Evolutionary conservation across 176 grass and related monocot species (phyloP).

Genomic region (Aegilops umbellulata): DNA sequence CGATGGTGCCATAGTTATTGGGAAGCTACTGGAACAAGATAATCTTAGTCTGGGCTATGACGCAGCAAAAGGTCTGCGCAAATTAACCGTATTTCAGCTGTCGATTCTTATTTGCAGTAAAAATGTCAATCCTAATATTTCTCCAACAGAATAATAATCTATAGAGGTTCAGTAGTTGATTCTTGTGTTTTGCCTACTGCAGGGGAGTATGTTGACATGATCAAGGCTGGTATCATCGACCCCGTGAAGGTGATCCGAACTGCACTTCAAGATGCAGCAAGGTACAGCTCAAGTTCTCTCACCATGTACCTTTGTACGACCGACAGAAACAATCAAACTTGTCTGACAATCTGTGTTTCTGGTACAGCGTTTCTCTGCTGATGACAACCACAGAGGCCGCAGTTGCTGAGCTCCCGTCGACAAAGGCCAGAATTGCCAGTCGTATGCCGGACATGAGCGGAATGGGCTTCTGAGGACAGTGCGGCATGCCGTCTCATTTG

Average conservation of each 20-base stretch:
- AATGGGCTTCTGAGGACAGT: slow-evolving; percentile 49
- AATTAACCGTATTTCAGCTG: not conserved
- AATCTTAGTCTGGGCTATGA: slow-evolving; percentile 77
- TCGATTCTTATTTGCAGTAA: slow-evolving; percentile 13
- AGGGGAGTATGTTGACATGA: slow-evolving; percentile 95
- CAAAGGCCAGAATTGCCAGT: slow-evolving; percentile 46
- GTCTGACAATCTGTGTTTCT: not conserved
- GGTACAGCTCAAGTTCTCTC: slow-evolving; percentile 33
- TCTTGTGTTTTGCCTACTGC: slow-evolving; percentile 26
- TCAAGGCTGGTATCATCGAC: slow-evolving; percentile 87
- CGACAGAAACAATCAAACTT: not conserved
- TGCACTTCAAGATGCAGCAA: slow-evolving; percentile 81
- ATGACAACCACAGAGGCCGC: slow-evolving; percentile 78
- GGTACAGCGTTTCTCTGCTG: slow-evolving; percentile 75
- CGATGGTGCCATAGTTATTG: slow-evolving; percentile 70
- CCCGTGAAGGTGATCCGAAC: slow-evolving; percentile 88
- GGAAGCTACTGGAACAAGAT: slow-evolving; percentile 92
- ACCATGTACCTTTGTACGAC: not conserved
- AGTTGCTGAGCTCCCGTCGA: slow-evolving; percentile 59
- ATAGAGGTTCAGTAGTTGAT: not conserved
- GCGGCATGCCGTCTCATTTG: not conserved
- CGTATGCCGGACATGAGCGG: slow-evolving; percentile 68
- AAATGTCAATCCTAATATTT: not conserved
- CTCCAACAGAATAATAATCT: not conserved
- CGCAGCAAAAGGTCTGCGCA: slow-evolving; percentile 77